phyloP scores from a whole-genome alignment of 2,329 filamentous ascomycete species.

The Aphanocladium album region DNA sequence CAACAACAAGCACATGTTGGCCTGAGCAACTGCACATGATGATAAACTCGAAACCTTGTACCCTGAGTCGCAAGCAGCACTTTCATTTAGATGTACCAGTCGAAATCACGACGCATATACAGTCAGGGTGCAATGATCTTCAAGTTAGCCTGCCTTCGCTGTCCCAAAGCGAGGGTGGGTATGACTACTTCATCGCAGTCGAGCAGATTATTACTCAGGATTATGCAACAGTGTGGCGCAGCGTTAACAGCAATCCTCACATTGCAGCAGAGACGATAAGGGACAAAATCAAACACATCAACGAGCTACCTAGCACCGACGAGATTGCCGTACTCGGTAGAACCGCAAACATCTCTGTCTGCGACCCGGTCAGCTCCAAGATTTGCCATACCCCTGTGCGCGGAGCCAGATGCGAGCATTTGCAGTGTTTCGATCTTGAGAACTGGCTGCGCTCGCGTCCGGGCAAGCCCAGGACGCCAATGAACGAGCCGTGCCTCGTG shows the following conservation, averaged over 20 bases:
- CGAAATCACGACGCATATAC: background rate
- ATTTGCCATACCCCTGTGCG: background rate
- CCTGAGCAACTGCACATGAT: background rate
- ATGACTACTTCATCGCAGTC: conserved; percentile 3
- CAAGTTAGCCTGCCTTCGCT: conserved; percentile 5
- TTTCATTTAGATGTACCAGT: conserved; percentile 7
- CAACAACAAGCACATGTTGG: background rate
- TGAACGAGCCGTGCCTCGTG: conserved; percentile 46
- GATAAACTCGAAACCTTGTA: background rate
- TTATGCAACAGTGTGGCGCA: background rate
- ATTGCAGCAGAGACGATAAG: background rate
- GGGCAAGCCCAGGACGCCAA: background rate
- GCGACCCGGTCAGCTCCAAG: conserved; percentile 4
- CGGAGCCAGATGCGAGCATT: conserved; percentile 8
- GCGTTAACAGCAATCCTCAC: background rate
- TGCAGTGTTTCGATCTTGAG: conserved; percentile 34
- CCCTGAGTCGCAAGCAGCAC: conserved; percentile 8
- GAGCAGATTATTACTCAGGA: conserved; percentile 1
- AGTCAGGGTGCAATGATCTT: background rate
- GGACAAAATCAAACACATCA: background rate
- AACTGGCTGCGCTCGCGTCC: conserved; percentile 25
- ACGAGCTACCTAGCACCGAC: background rate
- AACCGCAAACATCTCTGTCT: conserved; percentile 3
- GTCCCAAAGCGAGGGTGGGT: background rate
- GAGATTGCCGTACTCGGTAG: conserved; percentile 5